Percentiles rank a stretch among this genome's conserved stretches.
Conservation (phyloP, 257 asterid species). For the Lycium barbarum region DNA sequence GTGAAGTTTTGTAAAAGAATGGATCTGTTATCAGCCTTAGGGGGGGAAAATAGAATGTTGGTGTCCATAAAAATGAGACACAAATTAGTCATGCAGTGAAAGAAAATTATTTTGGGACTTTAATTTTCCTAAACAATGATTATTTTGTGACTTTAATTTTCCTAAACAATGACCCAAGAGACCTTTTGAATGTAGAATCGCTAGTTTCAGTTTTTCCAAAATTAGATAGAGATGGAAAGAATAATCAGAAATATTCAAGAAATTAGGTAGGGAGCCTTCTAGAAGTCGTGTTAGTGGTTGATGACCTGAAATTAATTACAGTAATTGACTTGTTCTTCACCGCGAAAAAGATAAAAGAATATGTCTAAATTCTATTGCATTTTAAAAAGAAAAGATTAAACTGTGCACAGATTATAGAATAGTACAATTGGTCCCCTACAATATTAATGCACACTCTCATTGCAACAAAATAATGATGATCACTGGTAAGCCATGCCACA, state of each 20-base stretch:
- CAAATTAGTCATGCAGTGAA: not conserved
- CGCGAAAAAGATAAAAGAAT: not conserved
- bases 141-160: not conserved
- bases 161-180: not conserved
- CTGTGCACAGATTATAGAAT: too few species aligned
- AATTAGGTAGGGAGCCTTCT: too few species aligned
- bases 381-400: not conserved
- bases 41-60: too few species aligned
- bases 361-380: not conserved
- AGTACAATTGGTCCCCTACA: too few species aligned
- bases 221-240: too few species aligned
- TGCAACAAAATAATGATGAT: slow-evolving; percentile 10
- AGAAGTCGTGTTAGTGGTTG: not conserved
- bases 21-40: not conserved
- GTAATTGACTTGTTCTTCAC: not conserved
- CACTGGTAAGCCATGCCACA: slow-evolving; percentile 1
- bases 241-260: too few species aligned
- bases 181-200: too few species aligned
- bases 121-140: not conserved
- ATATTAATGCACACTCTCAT: slow-evolving; percentile 21
- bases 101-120: not conserved
- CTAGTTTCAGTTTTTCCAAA: not conserved
- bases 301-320: not conserved
- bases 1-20: not conserved
- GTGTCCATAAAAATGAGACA: too few species aligned